These are phyloP conservation scores for Amanita pallidorosea DNA, from an alignment of 768 basidiomycete species.

Conservation along the genomic window DNA sequence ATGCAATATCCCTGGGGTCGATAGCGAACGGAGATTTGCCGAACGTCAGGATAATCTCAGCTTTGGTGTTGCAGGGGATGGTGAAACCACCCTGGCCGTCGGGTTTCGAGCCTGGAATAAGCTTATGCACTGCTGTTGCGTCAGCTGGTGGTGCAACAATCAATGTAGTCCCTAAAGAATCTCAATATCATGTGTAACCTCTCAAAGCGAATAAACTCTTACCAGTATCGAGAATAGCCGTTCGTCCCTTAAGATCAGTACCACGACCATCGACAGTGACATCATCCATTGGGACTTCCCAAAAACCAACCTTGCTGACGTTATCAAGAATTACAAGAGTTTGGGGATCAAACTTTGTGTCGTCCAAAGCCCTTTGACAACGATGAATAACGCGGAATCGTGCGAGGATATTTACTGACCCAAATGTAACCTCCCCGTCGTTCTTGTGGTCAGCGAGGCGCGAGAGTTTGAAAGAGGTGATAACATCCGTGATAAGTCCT, in stretches of 20 bases:
- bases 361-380: slow-evolving; percentile 42
- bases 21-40: slow-evolving; percentile 40
- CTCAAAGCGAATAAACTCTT: neutral
- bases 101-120: slow-evolving; percentile 29
- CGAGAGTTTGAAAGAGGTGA: slow-evolving; percentile 74
- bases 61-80: slow-evolving; percentile 34
- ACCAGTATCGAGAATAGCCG: slow-evolving; percentile 61
- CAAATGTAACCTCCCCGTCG: slow-evolving; percentile 78
- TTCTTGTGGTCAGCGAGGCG: slow-evolving; percentile 59
- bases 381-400: neutral
- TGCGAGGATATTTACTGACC: slow-evolving; percentile 20
- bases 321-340: slow-evolving; percentile 54
- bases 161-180: slow-evolving; percentile 31
- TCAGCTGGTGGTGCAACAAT: slow-evolving; percentile 31
- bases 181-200: neutral
- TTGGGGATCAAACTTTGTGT: slow-evolving; percentile 49
- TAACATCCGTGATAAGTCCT: slow-evolving; percentile 48
- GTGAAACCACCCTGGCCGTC: slow-evolving; percentile 40
- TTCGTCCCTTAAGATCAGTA: slow-evolving; percentile 44
- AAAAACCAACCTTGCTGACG: slow-evolving; percentile 63
- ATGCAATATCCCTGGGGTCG: slow-evolving; percentile 53
- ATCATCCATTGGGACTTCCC: slow-evolving; percentile 60
- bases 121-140: slow-evolving; percentile 29
- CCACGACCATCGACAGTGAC: slow-evolving; percentile 48
- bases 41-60: slow-evolving; percentile 36